Evolutionary conservation across 2,329 filamentous ascomycete genomes (phyloP), one percentile per base, ranked within the genome.

Genomic region (Colletotrichum tabaci): DNA sequence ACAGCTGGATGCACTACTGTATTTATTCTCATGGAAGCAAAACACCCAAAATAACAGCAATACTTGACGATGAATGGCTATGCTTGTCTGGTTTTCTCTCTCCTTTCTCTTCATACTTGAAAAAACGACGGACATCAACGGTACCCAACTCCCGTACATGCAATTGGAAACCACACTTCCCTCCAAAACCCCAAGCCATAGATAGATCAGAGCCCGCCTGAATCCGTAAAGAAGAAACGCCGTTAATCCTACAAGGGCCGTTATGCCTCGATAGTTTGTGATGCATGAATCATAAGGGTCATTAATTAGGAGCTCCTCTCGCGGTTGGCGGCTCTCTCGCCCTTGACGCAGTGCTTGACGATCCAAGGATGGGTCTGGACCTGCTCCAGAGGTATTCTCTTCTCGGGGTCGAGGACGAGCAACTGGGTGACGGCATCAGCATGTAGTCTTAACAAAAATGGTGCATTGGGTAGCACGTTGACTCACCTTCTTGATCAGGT

Each of bases 291-390:
- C 73, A 60, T 72, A 42, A 73, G 18, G 53, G 66, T 69, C 65
- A 47, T 67, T 52, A 73, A 77, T 74, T 79, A 58, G 75, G 68
- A 66, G 78, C 66, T 78, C 80, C 83, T 87, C 75, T 89, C 89
- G 70, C 85, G 85, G 78, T 85, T 87, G 47, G 83, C 76, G 7
- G 84, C 85, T 65, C 86, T 82, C 78, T 89, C 87, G n/a, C 87
- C 87, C 82, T 89, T 90, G 74, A 92, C 88, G 81, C 96, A 98
- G 82, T 98, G 94, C 87, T 98, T 98, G 76, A 98, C 81, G 77
- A 99, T 98, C 96, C 96, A 99, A 21, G 96, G 96, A 81, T 98
- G 96, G 63, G 88, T 88, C 81, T 96, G 92, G 47, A 98, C 93
- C 71, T 97, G 92, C 18, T 98, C 95, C 13, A 99, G 89, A 4